A percentile compares a stretch with the other conserved stretches of the same genome.
These are phyloP conservation scores for Coemansia sp. DNA, from an alignment of 192 early-diverging fungal genomes.

Conservation along the genomic window DNA sequence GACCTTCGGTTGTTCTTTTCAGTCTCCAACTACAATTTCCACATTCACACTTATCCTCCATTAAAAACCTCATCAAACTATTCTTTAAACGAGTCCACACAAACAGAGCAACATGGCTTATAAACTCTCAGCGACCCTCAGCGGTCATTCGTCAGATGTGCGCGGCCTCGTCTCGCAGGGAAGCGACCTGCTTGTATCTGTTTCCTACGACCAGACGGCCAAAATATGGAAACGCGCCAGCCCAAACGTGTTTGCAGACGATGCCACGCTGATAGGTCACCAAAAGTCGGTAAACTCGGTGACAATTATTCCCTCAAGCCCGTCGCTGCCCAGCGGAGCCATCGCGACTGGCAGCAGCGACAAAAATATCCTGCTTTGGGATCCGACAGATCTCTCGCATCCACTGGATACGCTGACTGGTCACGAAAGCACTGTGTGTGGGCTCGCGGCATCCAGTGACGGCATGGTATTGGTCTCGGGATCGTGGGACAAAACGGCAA, in stretches of 20 bases:
- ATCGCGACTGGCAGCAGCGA: slow-evolving; percentile 82
- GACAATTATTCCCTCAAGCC: slow-evolving; percentile 57
- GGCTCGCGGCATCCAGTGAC: slow-evolving; percentile 16
- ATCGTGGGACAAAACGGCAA: slow-evolving; percentile 96
- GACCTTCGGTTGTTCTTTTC: too few relatives aligned
- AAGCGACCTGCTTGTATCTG: slow-evolving; percentile 62
- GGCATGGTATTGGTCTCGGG: slow-evolving; percentile 75
- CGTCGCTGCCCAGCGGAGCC: slow-evolving; percentile 68
- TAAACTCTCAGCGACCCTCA: slow-evolving; percentile 56
- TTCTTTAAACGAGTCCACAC: background rate
- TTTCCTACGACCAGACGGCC: slow-evolving; percentile 72
- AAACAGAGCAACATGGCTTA: slow-evolving; percentile 22
- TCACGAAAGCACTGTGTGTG: slow-evolving; percentile 86
- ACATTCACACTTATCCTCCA: too few relatives aligned
- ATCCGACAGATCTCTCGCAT: slow-evolving; percentile 56
- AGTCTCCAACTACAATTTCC: too few relatives aligned
- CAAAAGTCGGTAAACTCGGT: slow-evolving; percentile 77
- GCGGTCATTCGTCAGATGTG: slow-evolving; percentile 61
- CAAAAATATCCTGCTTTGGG: slow-evolving; percentile 79
- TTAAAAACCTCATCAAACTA: background rate
- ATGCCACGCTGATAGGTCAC: slow-evolving; percentile 63
- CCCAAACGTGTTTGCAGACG: slow-evolving; percentile 53
- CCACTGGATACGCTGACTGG: slow-evolving; percentile 71
- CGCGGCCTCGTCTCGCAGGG: slow-evolving; percentile 61
- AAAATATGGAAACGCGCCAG: slow-evolving; percentile 66